phyloP scores from a whole-genome alignment of 257 asterid species.

The Thymus mandschuricus region DNA sequence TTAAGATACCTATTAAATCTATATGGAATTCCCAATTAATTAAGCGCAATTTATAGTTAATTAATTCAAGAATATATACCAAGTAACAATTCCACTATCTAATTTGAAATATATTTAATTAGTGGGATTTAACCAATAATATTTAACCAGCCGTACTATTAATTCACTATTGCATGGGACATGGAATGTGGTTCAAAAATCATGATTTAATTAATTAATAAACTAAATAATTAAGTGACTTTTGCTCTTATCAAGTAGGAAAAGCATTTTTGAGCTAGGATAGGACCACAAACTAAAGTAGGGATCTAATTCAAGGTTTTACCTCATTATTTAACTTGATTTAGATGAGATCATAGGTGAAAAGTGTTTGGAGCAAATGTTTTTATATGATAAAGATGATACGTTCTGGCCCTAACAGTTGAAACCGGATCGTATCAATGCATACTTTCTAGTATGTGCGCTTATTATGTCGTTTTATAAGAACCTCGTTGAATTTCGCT shows the following conservation, averaged over 20 bases:
- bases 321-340: constrained; percentile 6
- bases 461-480: no score
- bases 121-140: constrained; percentile 25
- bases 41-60: background rate
- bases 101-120: constrained; percentile 20
- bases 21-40: constrained; percentile 25
- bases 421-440: no score
- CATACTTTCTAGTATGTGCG: no score
- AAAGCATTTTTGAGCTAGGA: constrained; percentile 23
- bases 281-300: constrained; percentile 42
- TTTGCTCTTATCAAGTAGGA: constrained; percentile 35
- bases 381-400: no score
- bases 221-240: constrained; percentile 24
- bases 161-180: constrained; percentile 31
- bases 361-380: background rate
- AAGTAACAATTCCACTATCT: constrained; percentile 30
- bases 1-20: constrained; percentile 23
- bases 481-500: no score
- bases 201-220: constrained; percentile 11
- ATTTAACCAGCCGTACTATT: constrained; percentile 6
- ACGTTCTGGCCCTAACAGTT: background rate
- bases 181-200: constrained; percentile 44
- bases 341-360: background rate
- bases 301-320: constrained; percentile 34
- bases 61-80: constrained; percentile 42